Conservation (phyloP, 2,329 filamentous ascomycete genomes). For the Sporothrix schenckii region DNA sequence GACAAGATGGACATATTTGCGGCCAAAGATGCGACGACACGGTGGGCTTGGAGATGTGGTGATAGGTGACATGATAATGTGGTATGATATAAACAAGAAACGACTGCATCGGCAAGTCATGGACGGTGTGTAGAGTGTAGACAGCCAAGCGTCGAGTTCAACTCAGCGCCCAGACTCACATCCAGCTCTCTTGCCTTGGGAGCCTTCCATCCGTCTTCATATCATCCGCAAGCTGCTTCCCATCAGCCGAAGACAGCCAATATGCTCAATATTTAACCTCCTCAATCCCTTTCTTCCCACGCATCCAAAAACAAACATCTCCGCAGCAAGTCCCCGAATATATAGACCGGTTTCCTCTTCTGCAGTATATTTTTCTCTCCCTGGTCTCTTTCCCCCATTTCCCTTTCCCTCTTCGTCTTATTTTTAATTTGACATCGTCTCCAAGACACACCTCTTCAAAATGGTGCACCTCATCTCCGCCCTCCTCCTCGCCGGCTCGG, state of each 20-base stretch:
- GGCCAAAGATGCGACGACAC: background rate
- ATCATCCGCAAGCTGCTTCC: conserved; percentile 28
- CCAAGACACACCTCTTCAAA: background rate
- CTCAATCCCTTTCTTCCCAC: background rate
- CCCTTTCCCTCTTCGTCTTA: no score
- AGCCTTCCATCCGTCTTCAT: background rate
- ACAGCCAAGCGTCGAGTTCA: background rate
- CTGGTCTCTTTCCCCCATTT: no score
- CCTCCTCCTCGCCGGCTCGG: conserved; percentile 44
- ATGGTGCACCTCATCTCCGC: conserved; percentile 42
- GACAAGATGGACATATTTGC: background rate
- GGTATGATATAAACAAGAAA: no score
- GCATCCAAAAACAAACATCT: background rate
- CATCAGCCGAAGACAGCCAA: conserved; percentile 28
- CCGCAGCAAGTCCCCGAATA: background rate
- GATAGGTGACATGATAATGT: background rate
- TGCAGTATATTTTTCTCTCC: conserved; percentile 1
- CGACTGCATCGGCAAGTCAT: no score
- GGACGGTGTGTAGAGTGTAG: background rate
- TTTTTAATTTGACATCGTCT: conserved; percentile 1
- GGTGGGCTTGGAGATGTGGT: background rate
- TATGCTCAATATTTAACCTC: background rate
- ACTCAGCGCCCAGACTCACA: no score
- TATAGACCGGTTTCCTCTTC: no score
- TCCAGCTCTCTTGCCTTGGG: background rate